phyloP scores from a whole-genome alignment of 352 stramenopile genomes.

The Pythium rishiriense region DNA sequence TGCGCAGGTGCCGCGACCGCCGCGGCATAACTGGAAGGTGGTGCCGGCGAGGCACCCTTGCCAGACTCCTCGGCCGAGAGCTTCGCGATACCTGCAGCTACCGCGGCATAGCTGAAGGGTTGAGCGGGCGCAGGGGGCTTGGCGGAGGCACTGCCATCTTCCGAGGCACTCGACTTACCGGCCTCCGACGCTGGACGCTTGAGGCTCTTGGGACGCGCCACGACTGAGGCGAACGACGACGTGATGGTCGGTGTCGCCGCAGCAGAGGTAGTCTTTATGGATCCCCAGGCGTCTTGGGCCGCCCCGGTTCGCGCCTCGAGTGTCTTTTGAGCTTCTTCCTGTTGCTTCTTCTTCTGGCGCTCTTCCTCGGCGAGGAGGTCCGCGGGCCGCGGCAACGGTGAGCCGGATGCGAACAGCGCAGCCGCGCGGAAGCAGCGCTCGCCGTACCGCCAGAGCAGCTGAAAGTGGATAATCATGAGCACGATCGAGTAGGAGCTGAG shows the following conservation, averaged over 20 bases:
- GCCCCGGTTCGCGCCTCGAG: background rate
- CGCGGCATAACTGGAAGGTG: slow-evolving; percentile 67
- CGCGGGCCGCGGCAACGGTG: slow-evolving; percentile 23
- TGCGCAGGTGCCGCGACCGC: slow-evolving; percentile 46
- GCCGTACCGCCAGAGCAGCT: slow-evolving; percentile 60
- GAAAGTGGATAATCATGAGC: slow-evolving; percentile 91
- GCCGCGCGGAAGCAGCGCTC: slow-evolving; percentile 27
- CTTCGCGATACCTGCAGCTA: slow-evolving; percentile 68
- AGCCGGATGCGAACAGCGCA: slow-evolving; percentile 23
- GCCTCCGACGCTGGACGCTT: slow-evolving; percentile 33
- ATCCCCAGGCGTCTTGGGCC: background rate
- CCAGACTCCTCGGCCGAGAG: slow-evolving; percentile 19
- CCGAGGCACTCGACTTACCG: slow-evolving; percentile 14
- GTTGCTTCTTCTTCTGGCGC: slow-evolving; percentile 7
- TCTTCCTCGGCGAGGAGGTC: slow-evolving; percentile 28
- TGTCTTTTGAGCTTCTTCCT: background rate
- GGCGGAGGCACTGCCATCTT: background rate
- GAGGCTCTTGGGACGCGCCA: slow-evolving; percentile 33
- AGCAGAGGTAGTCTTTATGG: background rate
- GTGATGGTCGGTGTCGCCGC: slow-evolving; percentile 18
- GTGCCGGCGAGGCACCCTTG: background rate
- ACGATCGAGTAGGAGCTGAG: slow-evolving; percentile 92
- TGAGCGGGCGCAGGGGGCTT: slow-evolving; percentile 21
- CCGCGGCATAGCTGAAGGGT: slow-evolving; percentile 70
- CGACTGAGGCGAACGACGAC: slow-evolving; percentile 67